Evolutionary conservation across 441 rosid species (phyloP), one percentile per base, ranked within the genome.

Genomic region (Capsella rubella): DNA sequence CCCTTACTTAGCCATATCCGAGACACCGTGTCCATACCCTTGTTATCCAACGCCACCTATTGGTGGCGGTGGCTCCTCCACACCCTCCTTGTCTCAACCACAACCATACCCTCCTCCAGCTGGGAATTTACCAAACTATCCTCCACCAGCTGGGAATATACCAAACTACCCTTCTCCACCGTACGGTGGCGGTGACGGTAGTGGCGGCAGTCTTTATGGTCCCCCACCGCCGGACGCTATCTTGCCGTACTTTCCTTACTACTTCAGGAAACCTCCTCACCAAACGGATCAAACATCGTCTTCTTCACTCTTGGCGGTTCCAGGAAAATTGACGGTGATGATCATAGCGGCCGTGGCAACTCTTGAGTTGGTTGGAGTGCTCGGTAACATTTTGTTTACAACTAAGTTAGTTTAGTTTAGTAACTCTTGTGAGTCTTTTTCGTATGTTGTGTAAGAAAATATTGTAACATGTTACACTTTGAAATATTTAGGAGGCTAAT

Each of bases 191-290:
- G 78, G 49, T 4, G 50, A 16, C 39, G n/a, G 8, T 47, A 28
- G 66, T 57, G 59, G 47, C 39, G 63, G 61, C 60, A 39, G 64
- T 12, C 3, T 61, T 8, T 37, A 57, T 54, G 86, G 86, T 53
- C 93, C 86, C 21, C 87, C 94, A 3, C 94, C 96, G 9, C 98
- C 93, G 9, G 87, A 89, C 43, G 78, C 92, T 8, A 87, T 90
- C 67, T 40, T 91, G 83, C 97, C 97, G 11, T 93, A 91, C 64
- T 91, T 93, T 52, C 97, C 97, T 0, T 91, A 31, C 82, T 93
- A 87, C 83, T 87, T 52, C 53, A 82, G 87, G 53, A 87, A 85
- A 77, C 90, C 92, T 74, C 93, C 84, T 45, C 96, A 84, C 11
- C 67, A 84, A 57, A 71, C 73, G 5, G 87, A 77, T 13, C 71